A percentile compares a stretch with the other conserved stretches of the same genome.
These are phyloP conservation scores for Rhytidiadelphus loreus DNA, from an alignment of 225 moss, liverwort and hornwort species.

Conservation along the genomic window DNA sequence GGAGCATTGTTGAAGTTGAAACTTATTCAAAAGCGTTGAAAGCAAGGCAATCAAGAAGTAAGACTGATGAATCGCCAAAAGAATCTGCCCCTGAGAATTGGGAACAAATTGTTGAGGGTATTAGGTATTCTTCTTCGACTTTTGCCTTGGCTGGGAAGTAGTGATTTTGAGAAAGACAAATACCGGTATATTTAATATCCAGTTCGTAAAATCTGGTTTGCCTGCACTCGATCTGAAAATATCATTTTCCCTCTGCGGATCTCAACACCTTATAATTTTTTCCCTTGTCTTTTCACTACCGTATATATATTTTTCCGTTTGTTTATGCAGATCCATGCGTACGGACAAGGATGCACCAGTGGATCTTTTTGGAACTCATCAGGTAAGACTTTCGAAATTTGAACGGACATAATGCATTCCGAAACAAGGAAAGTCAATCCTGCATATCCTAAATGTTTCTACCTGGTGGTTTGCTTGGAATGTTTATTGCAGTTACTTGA, in stretches of 20 bases:
- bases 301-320: not conserved
- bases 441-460: not conserved
- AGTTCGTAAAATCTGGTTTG: not conserved
- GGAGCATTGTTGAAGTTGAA: conserved; percentile 15
- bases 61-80: conserved; percentile 3
- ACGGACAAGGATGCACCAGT: conserved; percentile 73
- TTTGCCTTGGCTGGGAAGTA: not conserved
- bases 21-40: conserved; percentile 1
- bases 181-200: not conserved
- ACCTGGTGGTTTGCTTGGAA: not conserved
- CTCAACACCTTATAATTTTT: not conserved
- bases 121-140: conserved; percentile 23
- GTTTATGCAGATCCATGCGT: conserved; percentile 60
- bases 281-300: not conserved
- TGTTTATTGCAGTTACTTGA: conserved; percentile 50
- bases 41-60: conserved; percentile 12
- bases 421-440: not conserved
- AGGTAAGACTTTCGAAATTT: conserved; percentile 22
- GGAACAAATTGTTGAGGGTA: conserved; percentile 39
- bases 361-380: conserved; percentile 78
- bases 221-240: not conserved
- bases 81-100: conserved; percentile 31
- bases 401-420: not conserved
- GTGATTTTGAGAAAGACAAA: not conserved
- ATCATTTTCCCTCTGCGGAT: not conserved